Percentiles rank a stretch among this genome's conserved stretches.
Conservation (phyloP, 2,329 filamentous ascomycete species). For the Amylocarpus encephaloides region DNA sequence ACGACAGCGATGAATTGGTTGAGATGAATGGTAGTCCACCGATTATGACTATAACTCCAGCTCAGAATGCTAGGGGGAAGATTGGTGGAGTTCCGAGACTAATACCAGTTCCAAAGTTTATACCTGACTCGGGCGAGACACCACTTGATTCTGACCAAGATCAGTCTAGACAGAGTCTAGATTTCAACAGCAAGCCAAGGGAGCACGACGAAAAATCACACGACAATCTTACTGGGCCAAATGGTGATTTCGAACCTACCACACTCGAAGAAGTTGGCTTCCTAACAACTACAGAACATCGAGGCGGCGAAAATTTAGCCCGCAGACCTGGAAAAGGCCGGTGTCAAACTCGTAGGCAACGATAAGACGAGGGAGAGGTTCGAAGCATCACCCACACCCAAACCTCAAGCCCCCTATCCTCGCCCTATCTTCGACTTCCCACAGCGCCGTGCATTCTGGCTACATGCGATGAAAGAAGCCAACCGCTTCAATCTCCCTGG, state of each 20-base stretch:
- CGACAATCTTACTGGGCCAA: constrained; percentile 55
- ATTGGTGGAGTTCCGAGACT: constrained; percentile 56
- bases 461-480: constrained; percentile 5
- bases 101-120: constrained; percentile 48
- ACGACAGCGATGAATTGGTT: constrained; percentile 66
- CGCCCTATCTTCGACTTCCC: constrained; percentile 2
- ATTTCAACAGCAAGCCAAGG: constrained; percentile 55
- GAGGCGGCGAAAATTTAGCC: constrained; percentile 64
- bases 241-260: constrained; percentile 63
- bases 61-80: constrained; percentile 56
- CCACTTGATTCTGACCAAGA: constrained; percentile 53
- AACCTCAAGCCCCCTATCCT: neutral
- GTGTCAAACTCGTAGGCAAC: neutral
- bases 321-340: constrained; percentile 50
- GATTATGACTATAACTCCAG: constrained; percentile 67
- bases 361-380: neutral
- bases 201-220: constrained; percentile 52
- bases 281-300: constrained; percentile 59
- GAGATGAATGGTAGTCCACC: constrained; percentile 59
- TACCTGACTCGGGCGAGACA: constrained; percentile 62
- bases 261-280: constrained; percentile 67
- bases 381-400: neutral
- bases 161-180: constrained; percentile 43
- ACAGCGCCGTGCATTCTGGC: neutral
- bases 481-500: constrained; percentile 54